These are phyloP conservation scores for Solanum chacoense DNA, from an alignment of 305 asterid species.

Conservation along the genomic window DNA sequence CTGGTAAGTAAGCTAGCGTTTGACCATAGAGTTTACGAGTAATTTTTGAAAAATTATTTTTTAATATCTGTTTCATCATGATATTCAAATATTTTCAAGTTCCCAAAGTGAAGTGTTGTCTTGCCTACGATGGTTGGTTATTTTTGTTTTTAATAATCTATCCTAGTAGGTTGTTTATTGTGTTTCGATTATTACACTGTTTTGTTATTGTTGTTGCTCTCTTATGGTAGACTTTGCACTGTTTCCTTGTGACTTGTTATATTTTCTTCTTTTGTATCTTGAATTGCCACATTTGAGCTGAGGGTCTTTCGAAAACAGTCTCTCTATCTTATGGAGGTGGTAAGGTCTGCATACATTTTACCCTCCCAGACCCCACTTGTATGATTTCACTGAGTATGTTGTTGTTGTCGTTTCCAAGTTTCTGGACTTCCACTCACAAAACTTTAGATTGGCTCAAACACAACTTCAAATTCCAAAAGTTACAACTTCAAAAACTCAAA, in stretches of 20 bases:
- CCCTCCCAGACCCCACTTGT: neutral
- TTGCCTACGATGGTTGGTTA: neutral
- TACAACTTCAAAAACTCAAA: neutral
- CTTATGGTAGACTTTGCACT: neutral
- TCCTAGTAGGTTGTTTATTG: neutral
- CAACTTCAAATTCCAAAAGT: neutral
- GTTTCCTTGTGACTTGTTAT: neutral
- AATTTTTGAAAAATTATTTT: neutral
- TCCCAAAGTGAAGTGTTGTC: neutral
- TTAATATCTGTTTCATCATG: neutral
- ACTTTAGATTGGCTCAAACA: neutral
- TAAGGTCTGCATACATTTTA: no score
- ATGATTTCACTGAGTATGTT: neutral
- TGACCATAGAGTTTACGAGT: neutral
- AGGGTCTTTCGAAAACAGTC: neutral
- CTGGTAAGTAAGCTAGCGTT: constrained; percentile 24
- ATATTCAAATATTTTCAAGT: neutral
- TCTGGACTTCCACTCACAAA: neutral
- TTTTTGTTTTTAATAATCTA: neutral
- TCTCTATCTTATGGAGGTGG: neutral
- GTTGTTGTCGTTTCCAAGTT: neutral
- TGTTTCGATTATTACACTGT: neutral
- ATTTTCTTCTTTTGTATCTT: neutral
- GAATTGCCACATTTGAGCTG: neutral
- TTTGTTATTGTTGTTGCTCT: neutral